phyloP scores from a whole-genome alignment of 257 asterid species.

The Lycium ferocissimum region DNA sequence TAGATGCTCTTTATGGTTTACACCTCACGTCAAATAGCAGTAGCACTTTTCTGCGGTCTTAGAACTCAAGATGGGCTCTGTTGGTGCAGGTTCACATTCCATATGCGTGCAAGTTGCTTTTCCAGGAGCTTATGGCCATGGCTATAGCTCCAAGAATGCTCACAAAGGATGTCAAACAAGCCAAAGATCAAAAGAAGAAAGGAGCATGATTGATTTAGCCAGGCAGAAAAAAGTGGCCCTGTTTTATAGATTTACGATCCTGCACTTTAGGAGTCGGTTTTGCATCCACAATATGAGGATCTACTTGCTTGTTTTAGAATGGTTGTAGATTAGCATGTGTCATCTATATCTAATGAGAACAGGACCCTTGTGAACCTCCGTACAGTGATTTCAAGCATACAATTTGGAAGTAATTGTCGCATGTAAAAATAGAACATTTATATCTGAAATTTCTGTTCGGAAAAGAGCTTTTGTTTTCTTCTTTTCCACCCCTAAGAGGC shows the following conservation, averaged over 20 bases:
- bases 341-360: constrained; percentile 5
- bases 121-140: constrained; percentile 98
- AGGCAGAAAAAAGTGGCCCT: not conserved
- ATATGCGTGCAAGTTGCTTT: constrained; percentile 89
- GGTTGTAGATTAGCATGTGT: constrained; percentile 1
- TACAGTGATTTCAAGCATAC: not conserved
- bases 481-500: not conserved
- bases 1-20: not conserved
- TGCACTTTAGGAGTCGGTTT: not conserved
- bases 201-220: constrained; percentile 43
- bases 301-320: not conserved
- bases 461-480: not conserved
- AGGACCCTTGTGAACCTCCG: not conserved
- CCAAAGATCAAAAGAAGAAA: constrained; percentile 65
- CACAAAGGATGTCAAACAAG: constrained; percentile 76
- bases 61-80: not conserved
- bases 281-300: constrained; percentile 25
- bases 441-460: not conserved
- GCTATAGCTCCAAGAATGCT: constrained; percentile 98
- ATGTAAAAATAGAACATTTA: constrained; percentile 18
- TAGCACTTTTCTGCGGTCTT: not conserved
- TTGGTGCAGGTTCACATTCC: constrained; percentile 83
- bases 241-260: not conserved
- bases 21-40: not conserved
- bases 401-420: not conserved